Evolutionary conservation across 164 flowering plant genomes (phyloP).

Genomic region (Hamamelis virginiana): DNA sequence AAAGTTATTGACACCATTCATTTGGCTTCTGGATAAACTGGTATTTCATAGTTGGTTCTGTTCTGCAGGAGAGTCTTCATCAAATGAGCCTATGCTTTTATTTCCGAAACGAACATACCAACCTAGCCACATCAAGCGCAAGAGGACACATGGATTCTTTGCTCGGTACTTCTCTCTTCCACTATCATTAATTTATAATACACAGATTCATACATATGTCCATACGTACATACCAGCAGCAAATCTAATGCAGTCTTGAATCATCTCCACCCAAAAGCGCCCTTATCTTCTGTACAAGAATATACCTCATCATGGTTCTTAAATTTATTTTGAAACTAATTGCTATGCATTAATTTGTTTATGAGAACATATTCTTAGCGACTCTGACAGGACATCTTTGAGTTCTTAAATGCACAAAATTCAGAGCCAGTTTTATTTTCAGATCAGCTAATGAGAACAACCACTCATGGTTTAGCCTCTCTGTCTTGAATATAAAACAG

Average conservation of each 20-base stretch:
- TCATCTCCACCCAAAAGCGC: too few relatives aligned
- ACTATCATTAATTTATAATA: neutral
- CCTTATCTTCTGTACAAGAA: neutral
- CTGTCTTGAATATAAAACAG: too few relatives aligned
- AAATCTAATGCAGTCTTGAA: neutral
- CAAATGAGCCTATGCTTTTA: constrained; percentile 57
- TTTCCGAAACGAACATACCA: constrained; percentile 76
- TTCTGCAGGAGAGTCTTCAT: constrained; percentile 41
- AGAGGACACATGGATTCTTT: constrained; percentile 77
- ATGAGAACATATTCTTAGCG: too few relatives aligned
- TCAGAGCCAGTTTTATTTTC: too few relatives aligned
- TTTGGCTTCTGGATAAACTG: neutral
- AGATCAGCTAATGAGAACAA: too few relatives aligned
- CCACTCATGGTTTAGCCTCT: too few relatives aligned
- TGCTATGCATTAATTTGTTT: too few relatives aligned
- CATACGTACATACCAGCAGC: neutral
- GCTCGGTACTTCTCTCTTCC: constrained; percentile 54
- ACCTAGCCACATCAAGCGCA: constrained; percentile 73
- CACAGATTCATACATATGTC: neutral
- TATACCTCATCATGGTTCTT: too few relatives aligned
- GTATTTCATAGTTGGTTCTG: neutral
- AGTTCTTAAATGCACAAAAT: too few relatives aligned
- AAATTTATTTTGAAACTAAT: too few relatives aligned
- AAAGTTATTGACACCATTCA: neutral
- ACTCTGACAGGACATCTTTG: too few relatives aligned